Conservation (phyloP, 805 yeast species). For the Yamadazyma philogaea region DNA sequence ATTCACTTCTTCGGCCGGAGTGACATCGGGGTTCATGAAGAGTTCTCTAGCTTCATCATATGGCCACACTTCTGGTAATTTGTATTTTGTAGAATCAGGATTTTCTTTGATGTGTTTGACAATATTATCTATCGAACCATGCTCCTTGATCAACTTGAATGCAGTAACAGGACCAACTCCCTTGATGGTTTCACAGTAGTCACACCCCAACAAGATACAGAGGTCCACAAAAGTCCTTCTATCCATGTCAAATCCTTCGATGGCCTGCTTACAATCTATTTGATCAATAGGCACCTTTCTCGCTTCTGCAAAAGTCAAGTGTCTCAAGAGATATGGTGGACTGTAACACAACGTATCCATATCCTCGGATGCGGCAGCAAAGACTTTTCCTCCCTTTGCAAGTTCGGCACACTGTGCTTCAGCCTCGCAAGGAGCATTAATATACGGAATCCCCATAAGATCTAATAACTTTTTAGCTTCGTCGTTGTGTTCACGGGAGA, state of each 20-base stretch:
- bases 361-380: constrained; percentile 97
- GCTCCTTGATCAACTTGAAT: constrained; percentile 79
- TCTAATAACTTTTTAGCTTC: constrained; percentile 81
- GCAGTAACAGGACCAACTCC: constrained; percentile 98
- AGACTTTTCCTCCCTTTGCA: constrained; percentile 86
- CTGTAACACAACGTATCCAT: constrained; percentile 96
- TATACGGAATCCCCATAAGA: constrained; percentile 93
- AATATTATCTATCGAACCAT: constrained; percentile 75
- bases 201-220: constrained; percentile 93
- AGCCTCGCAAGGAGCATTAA: constrained; percentile 96
- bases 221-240: constrained; percentile 78
- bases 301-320: constrained; percentile 91
- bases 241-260: constrained; percentile 76
- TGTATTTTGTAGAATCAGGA: constrained; percentile 60
- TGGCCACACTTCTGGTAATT: constrained; percentile 94
- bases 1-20: constrained; percentile 55
- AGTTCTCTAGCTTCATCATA: constrained; percentile 81
- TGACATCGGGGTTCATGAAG: constrained; percentile 79
- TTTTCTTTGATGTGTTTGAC: constrained; percentile 59
- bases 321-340: constrained; percentile 80
- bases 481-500: constrained; percentile 85
- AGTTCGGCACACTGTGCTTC: constrained; percentile 97
- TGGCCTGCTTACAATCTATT: constrained; percentile 60
- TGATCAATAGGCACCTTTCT: constrained; percentile 91
- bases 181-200: constrained; percentile 90